Percentiles rank a stretch among this genome's conserved stretches.
These are phyloP conservation scores for Olyra latifolia DNA, from an alignment of 176 grass and related monocot species.

Conservation along the genomic window DNA sequence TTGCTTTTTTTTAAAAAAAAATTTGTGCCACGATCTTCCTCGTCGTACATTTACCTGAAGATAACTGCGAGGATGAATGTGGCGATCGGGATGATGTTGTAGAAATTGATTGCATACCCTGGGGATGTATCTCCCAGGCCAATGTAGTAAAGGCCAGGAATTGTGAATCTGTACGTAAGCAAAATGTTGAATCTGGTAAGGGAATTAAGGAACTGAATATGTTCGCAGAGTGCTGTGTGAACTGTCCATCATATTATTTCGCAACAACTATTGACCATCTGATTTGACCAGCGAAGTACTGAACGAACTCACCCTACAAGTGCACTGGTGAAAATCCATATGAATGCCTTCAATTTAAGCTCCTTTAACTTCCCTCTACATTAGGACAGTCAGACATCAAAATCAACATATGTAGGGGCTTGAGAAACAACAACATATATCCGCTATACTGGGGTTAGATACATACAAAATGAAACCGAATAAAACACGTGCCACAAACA, in stretches of 20 bases:
- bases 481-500: background rate
- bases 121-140: slow-evolving; percentile 46
- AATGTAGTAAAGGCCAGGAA: slow-evolving; percentile 48
- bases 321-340: slow-evolving; percentile 53
- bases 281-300: background rate
- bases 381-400: background rate
- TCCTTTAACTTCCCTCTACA: slow-evolving; percentile 39
- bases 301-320: slow-evolving; percentile 34
- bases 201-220: background rate
- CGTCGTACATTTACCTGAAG: slow-evolving; percentile 29
- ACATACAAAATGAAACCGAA: background rate
- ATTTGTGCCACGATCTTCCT: background rate
- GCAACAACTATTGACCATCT: background rate
- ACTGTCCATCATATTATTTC: background rate
- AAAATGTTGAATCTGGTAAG: background rate
- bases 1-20: background rate
- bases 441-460: background rate
- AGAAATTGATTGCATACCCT: slow-evolving; percentile 49
- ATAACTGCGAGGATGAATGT: slow-evolving; percentile 43
- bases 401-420: background rate
- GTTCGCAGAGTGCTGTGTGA: background rate
- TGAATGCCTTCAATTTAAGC: slow-evolving; percentile 41
- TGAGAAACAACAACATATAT: background rate
- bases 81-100: slow-evolving; percentile 41
- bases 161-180: slow-evolving; percentile 28